phyloP scores from a whole-genome alignment of 2,329 filamentous ascomycete genomes.

The Colletotrichum sp. region DNA sequence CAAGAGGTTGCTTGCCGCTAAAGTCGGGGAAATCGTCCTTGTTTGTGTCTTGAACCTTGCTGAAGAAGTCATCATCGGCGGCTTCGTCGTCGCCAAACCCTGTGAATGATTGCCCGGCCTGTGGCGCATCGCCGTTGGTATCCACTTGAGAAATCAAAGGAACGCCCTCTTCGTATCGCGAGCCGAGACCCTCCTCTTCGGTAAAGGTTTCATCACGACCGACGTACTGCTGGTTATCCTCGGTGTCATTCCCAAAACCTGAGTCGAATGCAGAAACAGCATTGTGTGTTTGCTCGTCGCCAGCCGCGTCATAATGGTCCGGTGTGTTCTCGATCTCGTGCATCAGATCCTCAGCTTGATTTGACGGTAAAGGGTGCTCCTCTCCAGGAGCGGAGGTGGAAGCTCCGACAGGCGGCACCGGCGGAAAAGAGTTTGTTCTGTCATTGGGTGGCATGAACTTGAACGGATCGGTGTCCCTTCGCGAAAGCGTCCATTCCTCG shows the following conservation, averaged over 20 bases:
- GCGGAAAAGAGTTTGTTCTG: slow-evolving; percentile 68
- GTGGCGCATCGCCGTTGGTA: slow-evolving; percentile 28
- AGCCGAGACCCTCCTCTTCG: slow-evolving; percentile 53
- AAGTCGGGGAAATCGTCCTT: slow-evolving; percentile 27
- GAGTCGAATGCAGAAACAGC: slow-evolving; percentile 24
- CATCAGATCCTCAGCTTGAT: slow-evolving; percentile 59
- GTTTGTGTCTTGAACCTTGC: slow-evolving; percentile 46
- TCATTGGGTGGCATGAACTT: slow-evolving; percentile 63
- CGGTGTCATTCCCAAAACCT: slow-evolving; percentile 12
- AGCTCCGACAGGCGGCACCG: slow-evolving; percentile 48
- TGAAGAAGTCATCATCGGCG: slow-evolving; percentile 68
- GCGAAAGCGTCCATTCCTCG: slow-evolving; percentile 62
- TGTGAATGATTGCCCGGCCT: background rate
- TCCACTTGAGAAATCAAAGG: slow-evolving; percentile 59
- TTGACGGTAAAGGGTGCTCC: slow-evolving; percentile 49
- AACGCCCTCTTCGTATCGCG: slow-evolving; percentile 73
- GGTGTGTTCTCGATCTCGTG: slow-evolving; percentile 54
- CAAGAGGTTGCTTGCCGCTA: slow-evolving; percentile 43
- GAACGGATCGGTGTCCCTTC: slow-evolving; percentile 61
- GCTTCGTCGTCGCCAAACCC: slow-evolving; percentile 49
- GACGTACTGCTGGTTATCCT: slow-evolving; percentile 37
- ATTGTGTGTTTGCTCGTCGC: slow-evolving; percentile 21
- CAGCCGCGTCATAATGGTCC: slow-evolving; percentile 47
- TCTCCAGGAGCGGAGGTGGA: slow-evolving; percentile 5
- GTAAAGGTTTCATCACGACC: slow-evolving; percentile 47